Conservation (phyloP, 2,329 filamentous ascomycete species). For the Colletotrichum noveboracense region DNA sequence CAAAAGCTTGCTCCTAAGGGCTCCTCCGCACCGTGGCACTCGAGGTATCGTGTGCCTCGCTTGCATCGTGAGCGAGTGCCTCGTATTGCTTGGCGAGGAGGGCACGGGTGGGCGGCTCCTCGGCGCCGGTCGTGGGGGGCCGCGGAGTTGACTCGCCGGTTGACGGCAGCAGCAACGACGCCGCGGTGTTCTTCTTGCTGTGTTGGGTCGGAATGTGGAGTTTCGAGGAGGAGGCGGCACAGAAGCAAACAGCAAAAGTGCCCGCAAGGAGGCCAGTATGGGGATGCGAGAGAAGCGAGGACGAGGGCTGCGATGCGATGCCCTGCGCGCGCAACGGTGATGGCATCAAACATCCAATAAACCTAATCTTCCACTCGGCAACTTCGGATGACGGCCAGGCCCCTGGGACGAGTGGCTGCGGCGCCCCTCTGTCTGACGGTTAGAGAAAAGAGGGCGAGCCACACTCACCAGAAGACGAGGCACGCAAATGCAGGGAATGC, state of each 20-base stretch:
- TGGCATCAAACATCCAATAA: slow-evolving; percentile 12
- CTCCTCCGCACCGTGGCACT: neutral
- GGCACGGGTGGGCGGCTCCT: neutral
- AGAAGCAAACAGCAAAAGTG: neutral
- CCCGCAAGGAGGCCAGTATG: neutral
- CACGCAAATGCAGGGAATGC: neutral
- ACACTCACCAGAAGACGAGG: neutral
- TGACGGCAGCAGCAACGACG: neutral
- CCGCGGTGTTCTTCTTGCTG: neutral
- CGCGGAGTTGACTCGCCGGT: neutral
- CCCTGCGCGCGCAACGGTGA: neutral
- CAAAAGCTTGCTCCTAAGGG: neutral
- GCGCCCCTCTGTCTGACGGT: neutral
- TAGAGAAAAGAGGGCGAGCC: neutral
- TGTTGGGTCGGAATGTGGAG: neutral
- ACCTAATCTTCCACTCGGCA: slow-evolving; percentile 1
- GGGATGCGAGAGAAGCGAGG: neutral
- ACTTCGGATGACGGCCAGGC: slow-evolving; percentile 14
- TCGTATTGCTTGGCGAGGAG: neutral
- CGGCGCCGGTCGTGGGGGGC: neutral
- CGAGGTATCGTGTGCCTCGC: neutral
- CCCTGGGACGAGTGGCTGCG: neutral
- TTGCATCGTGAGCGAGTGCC: neutral
- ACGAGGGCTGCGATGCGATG: neutral
- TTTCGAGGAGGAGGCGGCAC: neutral